Base-by-base conservation (phyloP, 2,329 filamentous ascomycete species). In the Penicillium sp. region DNA sequence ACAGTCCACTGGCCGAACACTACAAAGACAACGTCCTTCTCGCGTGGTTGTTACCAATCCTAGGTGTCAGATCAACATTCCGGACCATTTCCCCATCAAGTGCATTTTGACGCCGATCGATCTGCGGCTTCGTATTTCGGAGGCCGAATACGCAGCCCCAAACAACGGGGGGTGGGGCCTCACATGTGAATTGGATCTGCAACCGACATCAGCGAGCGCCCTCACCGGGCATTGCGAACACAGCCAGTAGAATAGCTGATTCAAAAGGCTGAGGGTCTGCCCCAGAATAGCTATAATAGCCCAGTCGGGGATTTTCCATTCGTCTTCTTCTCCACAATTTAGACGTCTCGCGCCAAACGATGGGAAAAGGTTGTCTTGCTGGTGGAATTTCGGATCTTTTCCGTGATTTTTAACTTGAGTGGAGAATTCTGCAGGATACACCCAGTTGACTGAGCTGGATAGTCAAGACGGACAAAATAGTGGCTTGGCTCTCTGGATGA, bases 41-140 rank as follows among this genome's bases (percentile, higher is more conserved):
- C 46, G 46, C 10, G 28, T 35, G 46, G 16, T 16, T 7, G n/a
- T 35, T 51, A n/a, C 26, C 45, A 48, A 16, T 35, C 3, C 14
- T 51, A 6, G 11, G 30, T 11, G 2, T 22, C 14, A 33, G 48
- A 51, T 35, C 48, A 51, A 22, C 37, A 42, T 22, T 14, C 38
- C 35, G 35, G n/a, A 38, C 52, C 48, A 30, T 25, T 30, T 45
- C 22, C 38, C 26, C n/a, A 33, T 54, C 28, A 25, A 16, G 52
- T 13, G 5, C 25, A 6, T 16, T 22, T 30, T 45, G 52, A 45
- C 38, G 52, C 52, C 52, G 52, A 54, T 51, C 22, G 33, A 56
- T 56, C 43, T 14, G 45, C 26, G 22, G 26, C 22, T 49, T 35
- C 57, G 57, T 58, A 58, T 54, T 54, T 58, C 56, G 51, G 51